Evolutionary conservation across 768 basidiomycete species (phyloP).

Genomic region (Mycena rosella): DNA sequence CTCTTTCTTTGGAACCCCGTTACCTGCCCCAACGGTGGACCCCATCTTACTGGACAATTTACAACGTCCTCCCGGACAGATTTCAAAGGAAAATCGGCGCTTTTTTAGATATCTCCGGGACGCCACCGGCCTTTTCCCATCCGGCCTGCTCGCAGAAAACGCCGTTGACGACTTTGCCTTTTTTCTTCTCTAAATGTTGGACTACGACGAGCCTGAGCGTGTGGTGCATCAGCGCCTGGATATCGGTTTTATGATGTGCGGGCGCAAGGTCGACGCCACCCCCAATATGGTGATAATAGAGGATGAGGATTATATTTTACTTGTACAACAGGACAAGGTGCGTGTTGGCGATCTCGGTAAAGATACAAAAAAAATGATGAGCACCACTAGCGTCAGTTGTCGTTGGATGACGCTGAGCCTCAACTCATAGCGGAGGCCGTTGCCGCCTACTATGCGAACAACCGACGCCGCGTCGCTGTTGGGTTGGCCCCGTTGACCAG

Average conservation of each 20-base stretch:
- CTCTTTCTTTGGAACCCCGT: constrained; percentile 15
- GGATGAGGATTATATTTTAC: constrained; percentile 36
- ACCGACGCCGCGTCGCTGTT: constrained; percentile 26
- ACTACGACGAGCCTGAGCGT: constrained; percentile 38
- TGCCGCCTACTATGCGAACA: constrained; percentile 49
- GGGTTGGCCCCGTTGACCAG: constrained; percentile 34
- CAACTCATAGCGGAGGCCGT: constrained; percentile 49
- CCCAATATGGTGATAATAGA: constrained; percentile 44
- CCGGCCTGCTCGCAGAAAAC: constrained; percentile 12
- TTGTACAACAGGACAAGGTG: constrained; percentile 36
- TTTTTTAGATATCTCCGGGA: constrained; percentile 18
- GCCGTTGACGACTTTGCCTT: constrained; percentile 40
- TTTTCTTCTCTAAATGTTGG: constrained; percentile 38
- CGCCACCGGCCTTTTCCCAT: constrained; percentile 1
- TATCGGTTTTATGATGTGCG: constrained; percentile 42
- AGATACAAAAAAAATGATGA: no score
- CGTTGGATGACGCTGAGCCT: constrained; percentile 42
- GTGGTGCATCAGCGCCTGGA: constrained; percentile 34
- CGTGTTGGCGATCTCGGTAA: no score
- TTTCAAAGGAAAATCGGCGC: constrained; percentile 6
- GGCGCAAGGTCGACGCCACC: constrained; percentile 38
- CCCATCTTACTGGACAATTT: constrained; percentile 4
- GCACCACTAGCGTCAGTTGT: background rate
- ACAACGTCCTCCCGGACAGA: background rate
- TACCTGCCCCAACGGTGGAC: constrained; percentile 9